Evolutionary conservation across 208 protist species (phyloP).

Genomic region (Wallacemonas sp.): DNA sequence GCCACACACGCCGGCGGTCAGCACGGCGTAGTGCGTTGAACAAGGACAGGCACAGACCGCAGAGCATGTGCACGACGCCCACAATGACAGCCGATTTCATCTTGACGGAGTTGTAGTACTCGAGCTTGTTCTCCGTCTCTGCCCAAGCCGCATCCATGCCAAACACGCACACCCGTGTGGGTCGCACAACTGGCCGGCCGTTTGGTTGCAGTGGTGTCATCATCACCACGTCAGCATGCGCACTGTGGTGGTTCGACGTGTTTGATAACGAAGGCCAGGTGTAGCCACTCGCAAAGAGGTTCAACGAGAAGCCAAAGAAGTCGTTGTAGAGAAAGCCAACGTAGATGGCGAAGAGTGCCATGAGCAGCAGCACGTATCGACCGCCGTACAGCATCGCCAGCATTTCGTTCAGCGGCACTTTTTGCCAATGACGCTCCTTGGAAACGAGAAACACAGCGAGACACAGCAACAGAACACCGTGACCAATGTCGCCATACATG

Average conservation of each 20-base stretch:
- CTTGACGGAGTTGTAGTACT: constrained; percentile 98
- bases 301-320: constrained; percentile 86
- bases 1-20: constrained; percentile 81
- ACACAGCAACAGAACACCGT: constrained; percentile 94
- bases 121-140: constrained; percentile 95
- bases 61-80: constrained; percentile 96
- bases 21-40: constrained; percentile 74
- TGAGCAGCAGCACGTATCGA: constrained; percentile 97
- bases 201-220: constrained; percentile 19
- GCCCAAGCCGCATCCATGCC: constrained; percentile 89
- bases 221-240: too few species aligned
- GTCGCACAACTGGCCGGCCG: constrained; percentile 43
- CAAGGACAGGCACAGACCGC: constrained; percentile 92
- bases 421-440: constrained; percentile 78
- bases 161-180: constrained; percentile 51
- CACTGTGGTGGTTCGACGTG: too few species aligned
- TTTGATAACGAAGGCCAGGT: constrained; percentile 38
- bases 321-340: constrained; percentile 98
- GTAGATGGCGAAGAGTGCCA: constrained; percentile 96
- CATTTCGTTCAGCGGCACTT: constrained; percentile 84
- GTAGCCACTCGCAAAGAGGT: constrained; percentile 86
- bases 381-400: constrained; percentile 74
- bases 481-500: constrained; percentile 99
- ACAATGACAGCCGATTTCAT: constrained; percentile 99
- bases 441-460: constrained; percentile 75